Conservation (phyloP, 2,329 filamentous ascomycete genomes). For the Calonectria crousiana region DNA sequence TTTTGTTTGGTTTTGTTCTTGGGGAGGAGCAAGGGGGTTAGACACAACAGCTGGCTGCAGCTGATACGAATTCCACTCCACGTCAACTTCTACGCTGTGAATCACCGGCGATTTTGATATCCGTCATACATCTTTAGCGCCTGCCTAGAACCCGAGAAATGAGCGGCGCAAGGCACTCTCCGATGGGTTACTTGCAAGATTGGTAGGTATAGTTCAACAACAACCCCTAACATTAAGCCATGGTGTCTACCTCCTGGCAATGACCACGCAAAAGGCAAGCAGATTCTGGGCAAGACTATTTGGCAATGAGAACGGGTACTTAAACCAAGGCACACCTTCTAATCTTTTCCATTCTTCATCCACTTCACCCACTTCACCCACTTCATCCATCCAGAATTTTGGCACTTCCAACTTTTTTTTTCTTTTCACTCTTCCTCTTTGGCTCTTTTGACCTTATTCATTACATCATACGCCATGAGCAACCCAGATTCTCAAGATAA, state of each 20-base stretch:
- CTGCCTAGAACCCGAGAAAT: not conserved
- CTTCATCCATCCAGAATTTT: not conserved
- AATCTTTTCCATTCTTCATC: not conserved
- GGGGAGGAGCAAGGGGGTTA: not conserved
- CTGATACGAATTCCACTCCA: slow-evolving; percentile 32
- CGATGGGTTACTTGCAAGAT: not conserved
- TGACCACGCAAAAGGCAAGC: not conserved
- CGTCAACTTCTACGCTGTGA: slow-evolving; percentile 22
- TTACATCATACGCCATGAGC: not conserved
- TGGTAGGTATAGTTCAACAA: not conserved
- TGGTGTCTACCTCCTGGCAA: not conserved
- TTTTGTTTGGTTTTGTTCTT: not conserved
- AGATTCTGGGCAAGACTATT: not conserved
- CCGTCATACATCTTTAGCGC: not conserved
- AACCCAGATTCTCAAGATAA: no score
- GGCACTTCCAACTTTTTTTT: not conserved
- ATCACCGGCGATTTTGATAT: not conserved
- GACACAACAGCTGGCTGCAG: slow-evolving; percentile 21
- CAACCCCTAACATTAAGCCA: no score
- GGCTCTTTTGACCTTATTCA: not conserved
- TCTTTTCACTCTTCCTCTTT: not conserved
- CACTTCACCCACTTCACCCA: not conserved
- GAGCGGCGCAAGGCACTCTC: not conserved
- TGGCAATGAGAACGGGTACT: not conserved
- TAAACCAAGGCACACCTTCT: not conserved